Percentiles rank a stretch among this genome's conserved stretches.
These are phyloP conservation scores for Cymodocea nodosa DNA, from an alignment of 116 monocot species.

Conservation along the genomic window DNA sequence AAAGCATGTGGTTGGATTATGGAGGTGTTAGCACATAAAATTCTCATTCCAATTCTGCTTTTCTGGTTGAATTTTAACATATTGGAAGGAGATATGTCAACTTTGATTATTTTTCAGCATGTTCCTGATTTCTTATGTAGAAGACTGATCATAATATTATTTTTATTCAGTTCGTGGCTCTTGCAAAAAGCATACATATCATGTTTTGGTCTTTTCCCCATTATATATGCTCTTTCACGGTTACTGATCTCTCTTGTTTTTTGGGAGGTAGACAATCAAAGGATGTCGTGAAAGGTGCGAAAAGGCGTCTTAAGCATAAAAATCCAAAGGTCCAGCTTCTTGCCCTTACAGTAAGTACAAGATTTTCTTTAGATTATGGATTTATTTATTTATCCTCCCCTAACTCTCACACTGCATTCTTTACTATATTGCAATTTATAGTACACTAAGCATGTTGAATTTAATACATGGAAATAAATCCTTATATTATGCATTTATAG, in stretches of 20 bases:
- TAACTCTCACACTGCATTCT: neutral
- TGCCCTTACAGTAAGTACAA: conserved; percentile 57
- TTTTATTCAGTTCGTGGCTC: no score
- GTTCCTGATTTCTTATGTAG: no score
- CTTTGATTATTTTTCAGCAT: no score
- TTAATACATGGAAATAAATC: neutral
- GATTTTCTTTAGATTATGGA: neutral
- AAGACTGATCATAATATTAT: no score
- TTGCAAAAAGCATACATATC: no score
- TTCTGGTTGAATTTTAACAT: no score
- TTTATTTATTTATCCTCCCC: neutral
- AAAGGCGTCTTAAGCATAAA: conserved; percentile 54
- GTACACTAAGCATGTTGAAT: neutral
- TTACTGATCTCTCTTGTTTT: neutral
- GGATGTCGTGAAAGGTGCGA: conserved; percentile 68
- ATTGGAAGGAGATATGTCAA: no score
- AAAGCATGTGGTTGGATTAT: no score
- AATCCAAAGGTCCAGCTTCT: conserved; percentile 87
- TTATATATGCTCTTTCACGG: neutral
- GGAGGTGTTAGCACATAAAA: no score
- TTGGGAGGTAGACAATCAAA: conserved; percentile 50
- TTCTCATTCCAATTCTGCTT: no score
- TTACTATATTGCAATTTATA: neutral
- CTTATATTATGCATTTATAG: no score
- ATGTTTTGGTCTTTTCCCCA: no score